A percentile compares a stretch with the other conserved stretches of the same genome.
Evolutionary conservation across 495 filamentous ascomycete genomes (phyloP).

Genomic region (Astrocystis sublimbata): DNA sequence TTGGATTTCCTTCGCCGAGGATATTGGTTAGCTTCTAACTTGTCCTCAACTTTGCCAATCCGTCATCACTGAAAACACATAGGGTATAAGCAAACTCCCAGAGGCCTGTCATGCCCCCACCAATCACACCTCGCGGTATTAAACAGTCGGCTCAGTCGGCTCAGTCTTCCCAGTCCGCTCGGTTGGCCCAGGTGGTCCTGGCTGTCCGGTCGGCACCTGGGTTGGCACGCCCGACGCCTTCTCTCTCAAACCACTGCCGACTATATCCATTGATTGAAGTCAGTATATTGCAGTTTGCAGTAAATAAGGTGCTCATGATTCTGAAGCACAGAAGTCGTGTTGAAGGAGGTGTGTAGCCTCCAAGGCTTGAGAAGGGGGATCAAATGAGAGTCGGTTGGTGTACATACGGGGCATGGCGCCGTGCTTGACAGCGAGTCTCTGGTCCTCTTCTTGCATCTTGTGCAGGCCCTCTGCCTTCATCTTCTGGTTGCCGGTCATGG

Average conservation of each 20-base stretch:
- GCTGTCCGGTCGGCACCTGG: neutral
- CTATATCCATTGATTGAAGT: no score
- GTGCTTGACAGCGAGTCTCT: conserved; percentile 26
- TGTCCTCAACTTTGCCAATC: neutral
- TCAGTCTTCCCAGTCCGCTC: neutral
- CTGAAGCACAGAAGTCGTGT: no score
- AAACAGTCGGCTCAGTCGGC: neutral
- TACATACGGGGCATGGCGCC: conserved; percentile 31
- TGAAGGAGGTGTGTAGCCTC: no score
- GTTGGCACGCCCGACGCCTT: neutral
- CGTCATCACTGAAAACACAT: neutral
- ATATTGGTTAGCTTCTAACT: neutral
- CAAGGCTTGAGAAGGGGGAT: no score
- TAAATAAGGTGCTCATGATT: no score
- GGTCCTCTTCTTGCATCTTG: conserved; percentile 30
- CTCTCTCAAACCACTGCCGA: conserved; percentile 11
- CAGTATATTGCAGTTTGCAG: no score
- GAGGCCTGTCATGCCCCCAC: neutral
- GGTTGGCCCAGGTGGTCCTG: neutral
- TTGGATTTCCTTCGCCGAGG: neutral
- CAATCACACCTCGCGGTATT: neutral
- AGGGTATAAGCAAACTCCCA: neutral
- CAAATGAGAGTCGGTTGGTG: no score
- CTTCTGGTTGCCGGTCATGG: conserved; percentile 25
- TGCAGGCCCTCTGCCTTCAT: conserved; percentile 7